Conservation (phyloP, 2,329 filamentous ascomycete genomes). For the Plenodomus lindquistii region DNA sequence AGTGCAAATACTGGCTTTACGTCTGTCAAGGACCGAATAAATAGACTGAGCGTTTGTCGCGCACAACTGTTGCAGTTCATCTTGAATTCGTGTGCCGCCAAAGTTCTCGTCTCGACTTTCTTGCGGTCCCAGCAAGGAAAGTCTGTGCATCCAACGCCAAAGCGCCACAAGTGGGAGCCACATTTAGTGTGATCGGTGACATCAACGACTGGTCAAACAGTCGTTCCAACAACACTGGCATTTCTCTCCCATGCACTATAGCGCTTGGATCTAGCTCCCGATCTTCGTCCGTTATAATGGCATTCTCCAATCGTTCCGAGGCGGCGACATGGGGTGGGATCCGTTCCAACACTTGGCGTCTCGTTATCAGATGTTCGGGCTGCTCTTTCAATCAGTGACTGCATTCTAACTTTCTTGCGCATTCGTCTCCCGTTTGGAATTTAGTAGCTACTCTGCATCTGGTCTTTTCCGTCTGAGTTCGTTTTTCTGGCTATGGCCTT, state of each 20-base stretch:
- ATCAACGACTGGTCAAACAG: slow-evolving; percentile 11
- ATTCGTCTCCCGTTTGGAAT: too few species aligned
- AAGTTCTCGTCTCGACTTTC: slow-evolving; percentile 9
- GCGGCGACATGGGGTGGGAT: slow-evolving; percentile 18
- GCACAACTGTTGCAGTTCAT: slow-evolving; percentile 38
- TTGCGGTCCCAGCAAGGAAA: slow-evolving; percentile 13
- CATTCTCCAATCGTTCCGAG: slow-evolving; percentile 1
- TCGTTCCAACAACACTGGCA: neutral
- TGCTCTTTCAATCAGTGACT: slow-evolving; percentile 1
- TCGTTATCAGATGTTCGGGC: slow-evolving; percentile 38
- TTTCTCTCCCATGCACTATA: neutral
- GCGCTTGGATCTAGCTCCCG: neutral
- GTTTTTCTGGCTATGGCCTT: slow-evolving; percentile 43
- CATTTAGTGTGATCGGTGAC: slow-evolving; percentile 6
- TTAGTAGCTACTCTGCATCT: too few species aligned
- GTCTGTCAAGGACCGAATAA: slow-evolving; percentile 22
- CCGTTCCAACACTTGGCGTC: slow-evolving; percentile 22
- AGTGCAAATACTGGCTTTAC: slow-evolving; percentile 3
- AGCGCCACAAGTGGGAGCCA: neutral
- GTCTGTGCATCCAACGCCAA: neutral
- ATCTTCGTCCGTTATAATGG: neutral
- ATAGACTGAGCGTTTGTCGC: slow-evolving; percentile 24
- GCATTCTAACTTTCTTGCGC: neutral
- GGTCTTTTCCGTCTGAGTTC: neutral
- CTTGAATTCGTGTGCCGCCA: slow-evolving; percentile 3